Conservation (phyloP, 225 moss, liverwort and hornwort genomes). For the Bryoerythrophyllum caledonicum region DNA sequence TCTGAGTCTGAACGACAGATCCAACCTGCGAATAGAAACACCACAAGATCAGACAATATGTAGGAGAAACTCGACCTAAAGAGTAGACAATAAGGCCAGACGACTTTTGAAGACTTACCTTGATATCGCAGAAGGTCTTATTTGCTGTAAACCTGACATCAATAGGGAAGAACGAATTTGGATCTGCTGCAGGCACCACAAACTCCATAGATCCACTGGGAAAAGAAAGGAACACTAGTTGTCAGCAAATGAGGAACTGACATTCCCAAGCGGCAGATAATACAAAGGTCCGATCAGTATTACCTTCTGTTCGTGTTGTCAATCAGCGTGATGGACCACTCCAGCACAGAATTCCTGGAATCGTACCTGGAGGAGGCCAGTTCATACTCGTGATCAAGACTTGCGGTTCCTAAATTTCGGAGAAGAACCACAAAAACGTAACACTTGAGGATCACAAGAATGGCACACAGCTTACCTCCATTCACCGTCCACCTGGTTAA, state of each 20-base stretch:
- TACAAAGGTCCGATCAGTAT: neutral
- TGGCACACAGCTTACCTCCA: conserved; percentile 57
- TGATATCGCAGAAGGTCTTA: conserved; percentile 77
- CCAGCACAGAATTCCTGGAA: conserved; percentile 63
- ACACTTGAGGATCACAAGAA: neutral
- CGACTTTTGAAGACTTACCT: conserved; percentile 38
- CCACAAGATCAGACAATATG: neutral
- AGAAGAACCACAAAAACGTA: neutral
- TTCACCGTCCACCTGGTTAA: conserved; percentile 73
- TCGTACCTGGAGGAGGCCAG: conserved; percentile 44
- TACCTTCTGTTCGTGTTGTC: conserved; percentile 91
- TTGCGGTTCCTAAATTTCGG: neutral
- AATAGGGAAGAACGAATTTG: conserved; percentile 78
- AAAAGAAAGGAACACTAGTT: conserved; percentile 9
- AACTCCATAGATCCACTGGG: conserved; percentile 92
- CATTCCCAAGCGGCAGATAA: neutral
- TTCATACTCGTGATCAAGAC: neutral
- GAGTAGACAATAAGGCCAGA: neutral
- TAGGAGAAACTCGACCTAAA: neutral
- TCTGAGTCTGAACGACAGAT: conserved; percentile 70
- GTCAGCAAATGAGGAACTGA: neutral
- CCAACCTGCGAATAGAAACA: conserved; percentile 50
- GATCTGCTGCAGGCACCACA: conserved; percentile 80
- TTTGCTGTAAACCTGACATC: conserved; percentile 83
- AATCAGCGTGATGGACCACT: conserved; percentile 87